These are phyloP conservation scores for Peronosclerospora sorghi DNA, from an alignment of 352 stramenopile genomes.

Conservation along the genomic window DNA sequence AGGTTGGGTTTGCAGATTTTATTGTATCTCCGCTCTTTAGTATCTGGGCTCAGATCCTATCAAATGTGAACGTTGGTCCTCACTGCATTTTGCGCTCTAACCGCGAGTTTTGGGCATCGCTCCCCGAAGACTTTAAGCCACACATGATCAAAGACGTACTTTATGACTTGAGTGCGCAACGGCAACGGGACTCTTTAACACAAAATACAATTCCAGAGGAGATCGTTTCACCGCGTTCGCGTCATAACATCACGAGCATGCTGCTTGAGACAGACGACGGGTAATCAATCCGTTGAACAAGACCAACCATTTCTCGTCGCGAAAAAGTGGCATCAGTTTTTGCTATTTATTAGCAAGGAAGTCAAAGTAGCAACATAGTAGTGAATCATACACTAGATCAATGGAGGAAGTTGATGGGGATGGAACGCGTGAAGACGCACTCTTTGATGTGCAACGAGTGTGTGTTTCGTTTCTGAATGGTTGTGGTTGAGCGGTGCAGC, in stretches of 20 bases:
- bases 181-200: slow-evolving; percentile 21
- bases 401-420: slow-evolving; percentile 21
- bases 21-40: slow-evolving; percentile 85
- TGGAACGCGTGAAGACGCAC: not conserved
- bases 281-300: slow-evolving; percentile 10
- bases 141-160: slow-evolving; percentile 76
- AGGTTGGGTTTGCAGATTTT: slow-evolving; percentile 93
- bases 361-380: slow-evolving; percentile 79
- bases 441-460: slow-evolving; percentile 1
- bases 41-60: slow-evolving; percentile 75
- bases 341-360: slow-evolving; percentile 81
- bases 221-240: slow-evolving; percentile 20
- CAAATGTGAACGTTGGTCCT: slow-evolving; percentile 46
- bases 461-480: not conserved
- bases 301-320: not conserved
- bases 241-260: slow-evolving; percentile 31
- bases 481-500: not conserved
- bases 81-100: slow-evolving; percentile 68
- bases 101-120: slow-evolving; percentile 71
- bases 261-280: slow-evolving; percentile 39
- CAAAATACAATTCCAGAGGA: slow-evolving; percentile 27
- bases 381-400: slow-evolving; percentile 78
- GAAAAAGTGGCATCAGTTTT: not conserved
- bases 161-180: slow-evolving; percentile 32
- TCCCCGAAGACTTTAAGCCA: slow-evolving; percentile 78